Evolutionary conservation across 345 rosid genomes (phyloP).

Genomic region (Pistacia atlantica): DNA sequence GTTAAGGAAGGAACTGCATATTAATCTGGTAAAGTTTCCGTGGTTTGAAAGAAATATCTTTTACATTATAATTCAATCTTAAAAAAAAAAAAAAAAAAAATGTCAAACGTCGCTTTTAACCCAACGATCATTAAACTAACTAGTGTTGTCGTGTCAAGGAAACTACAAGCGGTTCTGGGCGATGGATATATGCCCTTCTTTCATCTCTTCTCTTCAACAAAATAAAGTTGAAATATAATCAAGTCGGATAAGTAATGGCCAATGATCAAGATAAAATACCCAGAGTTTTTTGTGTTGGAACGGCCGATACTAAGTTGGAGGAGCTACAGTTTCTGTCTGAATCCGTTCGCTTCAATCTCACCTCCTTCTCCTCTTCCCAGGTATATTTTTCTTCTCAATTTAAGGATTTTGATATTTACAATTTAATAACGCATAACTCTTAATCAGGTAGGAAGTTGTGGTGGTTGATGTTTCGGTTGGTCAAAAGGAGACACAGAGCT

Average conservation of each 20-base stretch:
- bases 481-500: slow-evolving; percentile 32
- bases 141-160: no score
- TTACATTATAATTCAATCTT: no score
- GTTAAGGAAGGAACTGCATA: no score
- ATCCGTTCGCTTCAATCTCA: slow-evolving; percentile 62
- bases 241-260: slow-evolving; percentile 19
- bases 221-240: neutral
- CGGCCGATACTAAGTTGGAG: slow-evolving; percentile 83
- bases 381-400: slow-evolving; percentile 25
- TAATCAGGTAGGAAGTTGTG: slow-evolving; percentile 60
- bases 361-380: slow-evolving; percentile 50
- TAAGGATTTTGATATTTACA: neutral
- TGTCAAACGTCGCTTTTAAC: no score
- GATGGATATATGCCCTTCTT: no score
- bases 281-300: slow-evolving; percentile 76
- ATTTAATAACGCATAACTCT: neutral
- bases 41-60: no score
- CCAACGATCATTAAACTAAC: no score
- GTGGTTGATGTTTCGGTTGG: slow-evolving; percentile 79
- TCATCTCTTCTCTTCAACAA: neutral
- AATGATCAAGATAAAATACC: slow-evolving; percentile 14
- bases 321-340: slow-evolving; percentile 75
- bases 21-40: no score
- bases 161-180: no score
- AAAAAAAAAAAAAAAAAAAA: no score